A percentile compares a stretch with the other conserved stretches of the same genome.
phyloP scores from a whole-genome alignment of 2,329 filamentous ascomycete genomes.

The Microcera coccophila region DNA sequence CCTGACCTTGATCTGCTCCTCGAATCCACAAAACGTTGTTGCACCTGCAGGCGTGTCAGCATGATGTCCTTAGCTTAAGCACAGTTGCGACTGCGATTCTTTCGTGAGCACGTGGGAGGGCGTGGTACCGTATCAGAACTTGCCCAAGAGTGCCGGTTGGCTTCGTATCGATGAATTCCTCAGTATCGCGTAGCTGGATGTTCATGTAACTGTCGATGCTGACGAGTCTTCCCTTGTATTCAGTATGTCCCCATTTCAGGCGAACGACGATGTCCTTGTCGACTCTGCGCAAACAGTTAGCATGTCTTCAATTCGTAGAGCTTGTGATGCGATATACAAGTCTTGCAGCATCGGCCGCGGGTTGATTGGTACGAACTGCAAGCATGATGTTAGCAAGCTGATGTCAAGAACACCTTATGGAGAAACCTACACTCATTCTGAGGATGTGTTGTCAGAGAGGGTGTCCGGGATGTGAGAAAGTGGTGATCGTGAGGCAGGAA shows the following conservation, averaged over 20 bases:
- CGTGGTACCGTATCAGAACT: slow-evolving; percentile 77
- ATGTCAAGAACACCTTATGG: slow-evolving; percentile 15
- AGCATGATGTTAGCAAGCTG: slow-evolving; percentile 24
- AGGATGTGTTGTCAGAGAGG: too few species aligned
- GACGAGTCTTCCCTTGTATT: slow-evolving; percentile 92
- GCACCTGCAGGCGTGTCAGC: slow-evolving; percentile 53
- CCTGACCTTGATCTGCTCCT: slow-evolving; percentile 50
- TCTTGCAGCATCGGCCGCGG: slow-evolving; percentile 94
- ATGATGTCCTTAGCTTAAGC: background rate
- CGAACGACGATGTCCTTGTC: slow-evolving; percentile 87
- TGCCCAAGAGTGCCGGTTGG: slow-evolving; percentile 80
- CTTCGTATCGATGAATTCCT: slow-evolving; percentile 89
- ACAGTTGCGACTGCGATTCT: background rate
- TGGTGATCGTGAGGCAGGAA: too few species aligned
- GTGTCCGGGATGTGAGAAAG: too few species aligned
- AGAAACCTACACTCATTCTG: background rate
- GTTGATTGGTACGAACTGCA: slow-evolving; percentile 82
- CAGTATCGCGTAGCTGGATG: slow-evolving; percentile 83
- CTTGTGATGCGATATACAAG: slow-evolving; percentile 42
- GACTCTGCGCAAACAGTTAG: slow-evolving; percentile 42
- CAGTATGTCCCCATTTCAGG: slow-evolving; percentile 96
- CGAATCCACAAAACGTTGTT: slow-evolving; percentile 98
- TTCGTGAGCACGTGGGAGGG: background rate
- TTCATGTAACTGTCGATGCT: slow-evolving; percentile 99
- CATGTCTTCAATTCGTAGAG: background rate